Evolutionary conservation across 352 stramenopile species (phyloP).

Genomic region (Pythium apleroticum): DNA sequence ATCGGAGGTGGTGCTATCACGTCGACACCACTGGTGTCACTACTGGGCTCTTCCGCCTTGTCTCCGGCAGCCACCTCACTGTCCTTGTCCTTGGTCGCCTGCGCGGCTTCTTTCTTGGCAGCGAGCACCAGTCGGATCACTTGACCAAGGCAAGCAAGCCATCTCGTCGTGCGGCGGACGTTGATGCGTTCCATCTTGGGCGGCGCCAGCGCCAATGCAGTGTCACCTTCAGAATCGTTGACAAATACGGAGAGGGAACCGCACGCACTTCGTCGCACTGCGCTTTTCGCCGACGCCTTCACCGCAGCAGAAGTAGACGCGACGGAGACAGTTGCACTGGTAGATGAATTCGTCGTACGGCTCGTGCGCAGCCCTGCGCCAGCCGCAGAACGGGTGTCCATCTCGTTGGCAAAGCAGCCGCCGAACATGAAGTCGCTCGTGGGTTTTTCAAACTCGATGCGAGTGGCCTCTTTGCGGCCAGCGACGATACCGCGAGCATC

Average conservation of each 20-base stretch:
- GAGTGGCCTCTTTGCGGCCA: constrained; percentile 49
- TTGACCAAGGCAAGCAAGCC: constrained; percentile 60
- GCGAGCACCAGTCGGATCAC: constrained; percentile 58
- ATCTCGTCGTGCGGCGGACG: constrained; percentile 70
- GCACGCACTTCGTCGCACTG: constrained; percentile 2
- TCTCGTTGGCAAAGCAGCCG: constrained; percentile 61
- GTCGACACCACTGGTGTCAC: background rate
- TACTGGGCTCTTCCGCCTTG: background rate
- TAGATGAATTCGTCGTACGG: background rate
- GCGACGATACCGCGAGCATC: constrained; percentile 55
- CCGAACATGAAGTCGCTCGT: constrained; percentile 60
- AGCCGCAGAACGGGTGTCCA: constrained; percentile 16
- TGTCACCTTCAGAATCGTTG: constrained; percentile 23
- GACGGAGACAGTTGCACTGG: background rate
- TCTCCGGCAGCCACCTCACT: background rate
- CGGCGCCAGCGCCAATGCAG: constrained; percentile 35
- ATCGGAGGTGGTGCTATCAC: background rate
- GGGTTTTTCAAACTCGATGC: constrained; percentile 55
- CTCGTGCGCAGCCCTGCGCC: constrained; percentile 13
- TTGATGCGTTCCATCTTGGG: constrained; percentile 83
- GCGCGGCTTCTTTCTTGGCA: constrained; percentile 12
- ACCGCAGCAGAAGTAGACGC: background rate
- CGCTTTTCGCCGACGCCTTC: constrained; percentile 6
- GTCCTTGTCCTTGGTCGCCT: background rate
- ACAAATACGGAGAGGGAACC: background rate